Evolutionary conservation across 768 basidiomycete species (phyloP), one percentile per base, ranked within the genome.

Genomic region (Mycena vulgaris): DNA sequence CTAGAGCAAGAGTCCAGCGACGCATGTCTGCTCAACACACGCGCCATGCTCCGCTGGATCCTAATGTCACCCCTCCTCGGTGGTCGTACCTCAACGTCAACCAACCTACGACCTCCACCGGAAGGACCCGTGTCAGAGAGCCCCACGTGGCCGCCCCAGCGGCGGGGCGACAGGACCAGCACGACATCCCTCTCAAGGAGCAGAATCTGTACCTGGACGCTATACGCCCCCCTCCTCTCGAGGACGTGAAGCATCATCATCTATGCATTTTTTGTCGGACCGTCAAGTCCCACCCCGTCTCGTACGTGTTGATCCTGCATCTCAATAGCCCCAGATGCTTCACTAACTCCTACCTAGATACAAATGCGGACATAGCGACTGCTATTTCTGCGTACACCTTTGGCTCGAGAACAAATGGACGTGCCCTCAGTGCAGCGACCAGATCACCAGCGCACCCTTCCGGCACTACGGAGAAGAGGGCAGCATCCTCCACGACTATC

Each of bases 331-430:
- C 2, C 30, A 7, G 2, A 16, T 10, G 9, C 33, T 5, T 35
- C 31, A 3, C 42, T 19, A 37, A 33, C 13, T 31, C 2, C 35
- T 47, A 19, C 8, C 19, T n/a, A 67, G 66, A 17, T 60, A 33
- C 27, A n/a, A 28, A 25, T 67, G 66, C 35, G 66, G 66, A 10
- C 66, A 66, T 59, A 49, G 55, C 19, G 14, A 49, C 33, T 66
- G 65, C 48, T 66, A 31, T 40, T 23, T 58, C 9, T 66, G 65
- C 40, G 11, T 66, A 14, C 56, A 47, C 5, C 17, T 66, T 17
- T 27, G 31, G 33, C 33, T 66, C 2, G 55, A 66, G 47, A 33
- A 16, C 2, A 9, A 56, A 16, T 59, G 55, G 56, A 9, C 21
- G 25, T 55, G 53, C 33, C 53, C 31, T 1, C 11, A 10, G 17